Conservation (phyloP, 2,329 filamentous ascomycete genomes). For the Epichloe festucae region DNA sequence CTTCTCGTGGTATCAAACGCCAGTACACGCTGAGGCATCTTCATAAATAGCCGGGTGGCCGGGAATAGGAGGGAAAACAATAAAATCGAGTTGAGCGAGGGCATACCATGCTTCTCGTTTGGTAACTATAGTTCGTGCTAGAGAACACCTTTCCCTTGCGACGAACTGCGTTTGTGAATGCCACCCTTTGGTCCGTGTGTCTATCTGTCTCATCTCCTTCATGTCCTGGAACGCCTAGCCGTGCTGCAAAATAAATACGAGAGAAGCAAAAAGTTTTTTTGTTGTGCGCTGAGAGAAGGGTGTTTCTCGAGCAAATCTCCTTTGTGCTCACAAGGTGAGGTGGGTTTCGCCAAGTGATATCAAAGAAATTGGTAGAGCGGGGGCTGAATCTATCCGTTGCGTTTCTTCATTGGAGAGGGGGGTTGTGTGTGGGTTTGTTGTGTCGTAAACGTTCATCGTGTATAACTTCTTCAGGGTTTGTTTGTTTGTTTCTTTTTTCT, state of each 20-base stretch:
- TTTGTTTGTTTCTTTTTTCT: neutral
- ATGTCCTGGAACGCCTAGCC: slow-evolving; percentile 1
- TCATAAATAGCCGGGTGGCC: too few species aligned
- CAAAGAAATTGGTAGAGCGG: neutral
- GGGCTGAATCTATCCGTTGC: slow-evolving; percentile 1
- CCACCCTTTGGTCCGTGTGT: neutral
- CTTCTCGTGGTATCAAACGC: too few species aligned
- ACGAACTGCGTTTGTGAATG: neutral
- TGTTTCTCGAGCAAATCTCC: neutral
- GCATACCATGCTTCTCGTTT: too few species aligned
- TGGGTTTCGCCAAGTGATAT: neutral
- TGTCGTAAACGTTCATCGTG: slow-evolving; percentile 2
- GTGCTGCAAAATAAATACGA: neutral
- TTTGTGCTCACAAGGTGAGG: neutral
- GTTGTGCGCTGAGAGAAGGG: neutral
- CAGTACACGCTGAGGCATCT: too few species aligned
- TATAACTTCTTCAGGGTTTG: neutral
- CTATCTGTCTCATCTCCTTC: neutral
- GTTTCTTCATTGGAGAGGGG: slow-evolving; percentile 1
- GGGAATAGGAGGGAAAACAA: too few species aligned
- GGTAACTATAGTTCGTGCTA: too few species aligned
- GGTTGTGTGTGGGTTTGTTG: neutral
- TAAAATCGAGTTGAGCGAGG: too few species aligned
- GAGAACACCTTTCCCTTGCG: too few species aligned
- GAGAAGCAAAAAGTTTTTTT: neutral